Evolutionary conservation across 768 basidiomycete species (phyloP), one percentile per base, ranked within the genome.

Genomic region (Auricularia sp.): DNA sequence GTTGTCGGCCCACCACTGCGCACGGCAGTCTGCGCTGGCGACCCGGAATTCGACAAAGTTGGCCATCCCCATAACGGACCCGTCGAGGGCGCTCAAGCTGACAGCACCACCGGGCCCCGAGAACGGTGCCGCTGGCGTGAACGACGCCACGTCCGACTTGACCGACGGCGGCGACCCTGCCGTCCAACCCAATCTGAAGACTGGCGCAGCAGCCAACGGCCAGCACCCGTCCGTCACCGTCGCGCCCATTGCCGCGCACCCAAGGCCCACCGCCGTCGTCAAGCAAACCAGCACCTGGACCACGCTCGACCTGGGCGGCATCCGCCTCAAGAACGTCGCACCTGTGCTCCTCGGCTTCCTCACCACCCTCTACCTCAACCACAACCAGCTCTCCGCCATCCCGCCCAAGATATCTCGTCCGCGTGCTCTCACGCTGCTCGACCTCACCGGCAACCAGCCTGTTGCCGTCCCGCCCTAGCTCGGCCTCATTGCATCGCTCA

Each of bases 261-360:
- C 86, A 54, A 83, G 88, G 71, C 85, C 85, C 29, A 85, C 85
- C 3, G 81, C 83, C 54, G 78, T 79, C 51, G 83, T 84, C 67
- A 85, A 87, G 6, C 85, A 89, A 59, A 83, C 85, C 72, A 90
- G 85, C 75, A 85, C 83, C 11, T 99, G 96, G 95, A 88, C 78
- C 34, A 91, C 92, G n/a, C 79, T 99, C 61, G 97, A 99, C 76
- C 92, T 99, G 86, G 96, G 97, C 63, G 97, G 97, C 16, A 87
- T 97, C 69, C 85, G 86, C 68, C 86, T 99, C 73, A 96, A 95
- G 81, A 92, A 89, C 68, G 81, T 99, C 62, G 91, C 95, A 39
- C 77, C 86, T 3, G 81, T 77, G 6, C 79, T 92, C 51, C 91
- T 91, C 75, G 79, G 85, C n/a, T 97, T 94, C 81, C 87, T 99